Evolutionary conservation across 805 yeast genomes (phyloP).

Genomic region (Starmerella lactis-condensi): DNA sequence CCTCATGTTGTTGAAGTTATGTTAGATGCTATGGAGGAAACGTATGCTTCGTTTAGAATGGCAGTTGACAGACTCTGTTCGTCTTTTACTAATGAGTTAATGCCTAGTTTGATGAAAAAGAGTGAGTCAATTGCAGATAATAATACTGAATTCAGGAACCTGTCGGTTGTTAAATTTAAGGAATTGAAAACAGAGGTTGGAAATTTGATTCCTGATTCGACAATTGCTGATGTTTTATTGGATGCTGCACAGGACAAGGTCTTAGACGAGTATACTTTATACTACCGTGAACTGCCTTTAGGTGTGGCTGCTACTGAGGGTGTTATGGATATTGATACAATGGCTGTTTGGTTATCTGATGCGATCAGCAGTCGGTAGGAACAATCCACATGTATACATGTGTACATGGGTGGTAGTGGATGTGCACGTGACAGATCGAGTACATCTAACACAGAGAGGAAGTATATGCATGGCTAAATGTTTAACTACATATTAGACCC

Average conservation of each 20-base stretch:
- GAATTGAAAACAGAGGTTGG: constrained; percentile 55
- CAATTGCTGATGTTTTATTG: constrained; percentile 33
- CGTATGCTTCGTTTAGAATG: constrained; percentile 53
- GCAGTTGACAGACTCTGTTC: constrained; percentile 27
- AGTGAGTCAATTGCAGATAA: neutral
- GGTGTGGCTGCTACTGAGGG: constrained; percentile 25
- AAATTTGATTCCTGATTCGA: constrained; percentile 42
- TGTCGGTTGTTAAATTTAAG: constrained; percentile 24
- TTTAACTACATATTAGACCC: no score
- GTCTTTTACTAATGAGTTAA: constrained; percentile 1
- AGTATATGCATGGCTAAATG: no score
- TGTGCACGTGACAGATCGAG: no score
- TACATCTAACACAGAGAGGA: no score
- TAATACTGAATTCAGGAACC: constrained; percentile 26
- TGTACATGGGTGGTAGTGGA: no score
- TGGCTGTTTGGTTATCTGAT: constrained; percentile 34
- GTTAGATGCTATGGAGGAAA: constrained; percentile 60
- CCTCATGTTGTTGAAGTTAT: constrained; percentile 67
- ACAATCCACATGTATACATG: no score
- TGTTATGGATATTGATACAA: constrained; percentile 46
- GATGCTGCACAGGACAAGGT: constrained; percentile 52
- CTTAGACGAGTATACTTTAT: constrained; percentile 37
- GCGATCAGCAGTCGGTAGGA: no score
- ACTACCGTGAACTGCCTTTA: constrained; percentile 23
- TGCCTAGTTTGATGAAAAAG: constrained; percentile 25